A percentile compares a stretch with the other conserved stretches of the same genome.
Evolutionary conservation across 1,284 basidiomycete genomes (phyloP).

Genomic region (Moesziomyces antarcticus): DNA sequence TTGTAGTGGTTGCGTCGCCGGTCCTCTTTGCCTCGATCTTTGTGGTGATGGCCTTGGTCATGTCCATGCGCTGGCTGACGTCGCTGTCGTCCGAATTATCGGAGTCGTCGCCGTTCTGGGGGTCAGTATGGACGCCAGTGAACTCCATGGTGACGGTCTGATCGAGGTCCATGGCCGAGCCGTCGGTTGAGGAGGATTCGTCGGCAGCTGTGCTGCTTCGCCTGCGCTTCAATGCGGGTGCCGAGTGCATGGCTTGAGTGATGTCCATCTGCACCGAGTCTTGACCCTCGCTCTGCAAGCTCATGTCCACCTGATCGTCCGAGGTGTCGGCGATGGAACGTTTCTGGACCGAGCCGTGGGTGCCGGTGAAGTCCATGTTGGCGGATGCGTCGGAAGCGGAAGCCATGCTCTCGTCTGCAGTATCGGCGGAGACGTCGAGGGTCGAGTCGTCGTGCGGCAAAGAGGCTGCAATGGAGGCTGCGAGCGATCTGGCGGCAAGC

Average conservation of each 20-base stretch:
- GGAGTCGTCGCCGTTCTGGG: conserved; percentile 8
- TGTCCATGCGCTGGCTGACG: conserved; percentile 39
- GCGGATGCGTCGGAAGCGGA: conserved; percentile 23
- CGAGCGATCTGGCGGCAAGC: conserved; percentile 32
- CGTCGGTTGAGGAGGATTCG: conserved; percentile 24
- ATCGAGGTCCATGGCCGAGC: conserved; percentile 32
- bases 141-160: conserved; percentile 51
- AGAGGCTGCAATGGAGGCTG: conserved; percentile 43
- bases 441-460: conserved; percentile 46
- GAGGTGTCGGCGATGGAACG: conserved; percentile 24
- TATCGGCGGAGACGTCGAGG: conserved; percentile 25
- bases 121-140: conserved; percentile 30
- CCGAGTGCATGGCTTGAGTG: conserved; percentile 27
- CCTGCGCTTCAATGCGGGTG: conserved; percentile 36
- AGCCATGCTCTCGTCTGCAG: conserved; percentile 15
- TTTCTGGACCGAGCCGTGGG: conserved; percentile 39
- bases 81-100: conserved; percentile 31
- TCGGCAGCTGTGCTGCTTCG: conserved; percentile 34
- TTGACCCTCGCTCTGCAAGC: conserved; percentile 16
- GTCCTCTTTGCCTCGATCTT: conserved; percentile 41
- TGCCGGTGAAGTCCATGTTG: conserved; percentile 51
- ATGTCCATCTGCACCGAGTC: conserved; percentile 44
- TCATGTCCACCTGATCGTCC: conserved; percentile 23
- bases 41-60: conserved; percentile 49
- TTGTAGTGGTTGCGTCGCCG: conserved; percentile 38